Base-by-base conservation (phyloP, 1,139 yeast species). In the Dujonia santamariae region DNA sequence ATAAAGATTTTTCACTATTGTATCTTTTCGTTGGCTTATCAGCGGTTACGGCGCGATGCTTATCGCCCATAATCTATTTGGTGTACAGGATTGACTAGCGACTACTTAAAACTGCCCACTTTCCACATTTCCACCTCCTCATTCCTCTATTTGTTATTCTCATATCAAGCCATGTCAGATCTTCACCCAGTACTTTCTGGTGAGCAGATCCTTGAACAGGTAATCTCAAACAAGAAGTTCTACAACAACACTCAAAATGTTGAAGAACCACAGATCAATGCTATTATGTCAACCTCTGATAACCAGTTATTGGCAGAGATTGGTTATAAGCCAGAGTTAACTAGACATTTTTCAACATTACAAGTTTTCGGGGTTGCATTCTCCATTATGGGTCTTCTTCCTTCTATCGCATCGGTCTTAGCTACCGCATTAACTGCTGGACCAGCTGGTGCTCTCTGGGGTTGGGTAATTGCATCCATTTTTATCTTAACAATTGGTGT, bases 401-500 rank as follows among this genome's bases (percentile, higher is more conserved):
- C 78, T 4, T 66, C 73, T 25, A 68, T 71, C 28, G 63, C 72
- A 3, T 56, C 70, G 9, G 51, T 51, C 14, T 34, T 54, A 15
- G 47, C 51, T 17, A 45, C 40, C 4, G 58, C 53, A 3, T 40
- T 67, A 36, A 51, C 68, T 5, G 75, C 77, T 13, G 81, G 81
- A 2, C 72, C 78, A 3, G 75, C 70, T 12, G 72, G 78, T 4
- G 63, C 75, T 16, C 67, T 77, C 20, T 80, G 85, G 83, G 83
- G 85, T 37, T 80, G 85, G 83, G 61, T 78, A 35, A 61, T 67
- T 33, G 72, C 77, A 23, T 73, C 74, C 6, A 42, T 66, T 35
- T 77, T 78, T 40, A 71, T 80, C 39, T 51, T 77, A 35, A 56
- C 70, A 39, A 72, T 75, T 34, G 85, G 83, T n/a, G 51, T 68